Evolutionary conservation across 495 filamentous ascomycete genomes (phyloP).

Genomic region (Lentithecium fluviatile): DNA sequence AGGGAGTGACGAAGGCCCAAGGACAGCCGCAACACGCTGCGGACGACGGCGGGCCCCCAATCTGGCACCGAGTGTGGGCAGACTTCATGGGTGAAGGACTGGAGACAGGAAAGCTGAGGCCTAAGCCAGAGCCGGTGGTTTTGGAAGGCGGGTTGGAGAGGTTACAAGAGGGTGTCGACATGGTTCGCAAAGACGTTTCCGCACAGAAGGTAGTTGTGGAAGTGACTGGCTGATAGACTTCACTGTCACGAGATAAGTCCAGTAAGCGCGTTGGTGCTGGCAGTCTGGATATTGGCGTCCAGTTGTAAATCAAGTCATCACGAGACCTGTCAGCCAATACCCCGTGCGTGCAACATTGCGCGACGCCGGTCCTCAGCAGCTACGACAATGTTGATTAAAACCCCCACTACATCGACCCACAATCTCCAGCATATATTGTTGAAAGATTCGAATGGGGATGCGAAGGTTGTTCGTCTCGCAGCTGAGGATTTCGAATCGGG

Average conservation of each 20-base stretch:
- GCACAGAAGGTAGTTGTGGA: conserved; percentile 45
- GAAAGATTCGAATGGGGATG: too few relatives aligned
- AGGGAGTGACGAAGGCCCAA: conserved; percentile 9
- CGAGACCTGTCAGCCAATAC: too few relatives aligned
- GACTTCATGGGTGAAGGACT: conserved; percentile 25
- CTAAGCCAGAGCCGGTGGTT: conserved; percentile 43
- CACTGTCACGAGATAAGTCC: background rate
- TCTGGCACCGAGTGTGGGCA: conserved; percentile 20
- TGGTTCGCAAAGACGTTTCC: conserved; percentile 39
- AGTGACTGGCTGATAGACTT: conserved; percentile 3
- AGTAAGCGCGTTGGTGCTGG: too few relatives aligned
- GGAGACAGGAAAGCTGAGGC: conserved; percentile 20
- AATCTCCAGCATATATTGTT: too few relatives aligned
- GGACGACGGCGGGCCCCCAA: background rate
- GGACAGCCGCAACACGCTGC: background rate
- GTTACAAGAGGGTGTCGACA: conserved; percentile 43
- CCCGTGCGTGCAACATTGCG: too few relatives aligned
- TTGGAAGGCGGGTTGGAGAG: conserved; percentile 42
- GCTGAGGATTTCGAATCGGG: too few relatives aligned
- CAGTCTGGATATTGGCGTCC: too few relatives aligned
- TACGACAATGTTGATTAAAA: too few relatives aligned
- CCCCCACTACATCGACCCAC: too few relatives aligned
- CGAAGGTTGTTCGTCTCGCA: too few relatives aligned
- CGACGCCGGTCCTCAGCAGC: too few relatives aligned
- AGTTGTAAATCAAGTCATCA: too few relatives aligned